phyloP scores from a whole-genome alignment of 768 basidiomycete genomes.

The Kwoniella heveanensis region DNA sequence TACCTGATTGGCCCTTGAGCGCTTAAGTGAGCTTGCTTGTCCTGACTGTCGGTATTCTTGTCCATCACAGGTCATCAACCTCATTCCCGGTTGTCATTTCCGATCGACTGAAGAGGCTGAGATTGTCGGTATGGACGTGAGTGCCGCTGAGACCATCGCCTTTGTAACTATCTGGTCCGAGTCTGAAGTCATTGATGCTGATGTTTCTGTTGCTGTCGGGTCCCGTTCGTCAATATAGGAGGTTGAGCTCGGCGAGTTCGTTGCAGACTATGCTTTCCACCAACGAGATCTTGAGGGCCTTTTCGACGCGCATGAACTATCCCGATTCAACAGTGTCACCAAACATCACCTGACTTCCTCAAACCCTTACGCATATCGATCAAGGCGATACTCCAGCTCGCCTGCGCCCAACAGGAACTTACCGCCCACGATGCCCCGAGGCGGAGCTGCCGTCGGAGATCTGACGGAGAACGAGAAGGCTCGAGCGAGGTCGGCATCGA shows the following conservation, averaged over 20 bases:
- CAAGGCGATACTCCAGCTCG: constrained; percentile 5
- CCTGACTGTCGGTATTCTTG: too few species aligned
- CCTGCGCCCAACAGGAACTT: neutral
- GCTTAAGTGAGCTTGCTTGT: too few species aligned
- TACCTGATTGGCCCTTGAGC: too few species aligned
- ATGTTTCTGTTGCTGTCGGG: constrained; percentile 57
- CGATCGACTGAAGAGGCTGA: constrained; percentile 61
- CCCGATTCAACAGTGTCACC: constrained; percentile 16
- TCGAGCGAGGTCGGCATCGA: neutral
- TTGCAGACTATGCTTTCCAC: constrained; percentile 53
- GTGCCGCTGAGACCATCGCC: neutral
- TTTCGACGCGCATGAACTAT: constrained; percentile 27
- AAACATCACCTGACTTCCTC: constrained; percentile 19
- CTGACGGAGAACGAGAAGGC: constrained; percentile 8
- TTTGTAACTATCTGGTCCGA: neutral
- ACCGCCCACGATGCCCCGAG: constrained; percentile 21
- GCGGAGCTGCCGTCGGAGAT: constrained; percentile 10
- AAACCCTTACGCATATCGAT: constrained; percentile 3
- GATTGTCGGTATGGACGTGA: constrained; percentile 73
- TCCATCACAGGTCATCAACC: constrained; percentile 88
- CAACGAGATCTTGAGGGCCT: constrained; percentile 52
- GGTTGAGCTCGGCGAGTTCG: constrained; percentile 53
- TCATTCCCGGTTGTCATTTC: constrained; percentile 73
- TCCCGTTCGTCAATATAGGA: constrained; percentile 27
- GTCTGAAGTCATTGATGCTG: neutral